Evolutionary conservation across 208 protist genomes (phyloP), one percentile per base, ranked within the genome.

Genomic region (Endotrypanum monterogeii): DNA sequence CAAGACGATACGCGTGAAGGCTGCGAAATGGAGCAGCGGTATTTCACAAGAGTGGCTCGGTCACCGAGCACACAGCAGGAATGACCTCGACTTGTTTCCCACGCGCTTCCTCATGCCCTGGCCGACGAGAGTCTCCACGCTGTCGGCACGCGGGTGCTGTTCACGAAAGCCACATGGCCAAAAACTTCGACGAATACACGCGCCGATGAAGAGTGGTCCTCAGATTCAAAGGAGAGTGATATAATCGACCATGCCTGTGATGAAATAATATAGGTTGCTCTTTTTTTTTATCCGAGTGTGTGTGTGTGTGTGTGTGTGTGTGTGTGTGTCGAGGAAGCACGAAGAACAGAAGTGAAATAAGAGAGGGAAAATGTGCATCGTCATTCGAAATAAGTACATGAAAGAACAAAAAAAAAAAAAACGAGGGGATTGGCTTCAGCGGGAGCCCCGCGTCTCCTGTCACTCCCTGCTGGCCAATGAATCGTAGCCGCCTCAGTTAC

Each of bases 231-330:
- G 30, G 35, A 18, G 41, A 25, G 18, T 35, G 30, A 3, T n/a
- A 50, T 7, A 28, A n/a, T n/a, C n/a, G n/a, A n/a, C n/a, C n/a
- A n/a, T n/a, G n/a, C n/a, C n/a, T n/a, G n/a, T n/a, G n/a, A n/a
- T n/a, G n/a, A n/a, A n/a, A n/a, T n/a, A n/a, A n/a, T n/a, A n/a
- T n/a, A n/a, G n/a, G n/a, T n/a, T n/a, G n/a, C n/a, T n/a, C n/a
- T 48, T 11, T 30, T 44, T 16, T 18, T 60, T 58, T 46, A 9
- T 46, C 7, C 32, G 62, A 5, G 46, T 51, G 72, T 48, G 11
- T 76, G 60, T 67, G 72, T 70, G 60, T 35, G 9, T 76, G 72
- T 51, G 60, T 69, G 48, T 67, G 61, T 58, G 57, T 76, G 50
- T 55, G 16, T 57, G 52, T 57, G 52, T 57, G 52, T 57, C 5